Evolutionary conservation across 345 rosid species (phyloP).

Genomic region (Orychophragmus violaceus): DNA sequence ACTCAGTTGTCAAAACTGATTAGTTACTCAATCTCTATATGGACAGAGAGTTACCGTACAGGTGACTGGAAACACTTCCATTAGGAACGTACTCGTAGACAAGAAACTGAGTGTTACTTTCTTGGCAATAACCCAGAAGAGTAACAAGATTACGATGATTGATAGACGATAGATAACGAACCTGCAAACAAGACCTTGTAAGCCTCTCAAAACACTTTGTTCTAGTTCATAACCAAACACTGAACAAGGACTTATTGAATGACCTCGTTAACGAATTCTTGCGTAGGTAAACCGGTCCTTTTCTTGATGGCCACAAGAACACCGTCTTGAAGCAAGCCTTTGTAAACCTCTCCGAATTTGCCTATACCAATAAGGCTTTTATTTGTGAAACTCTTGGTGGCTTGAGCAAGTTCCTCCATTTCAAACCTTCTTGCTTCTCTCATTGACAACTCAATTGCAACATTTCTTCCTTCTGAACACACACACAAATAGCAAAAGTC

Average conservation of each 20-base stretch:
- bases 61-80: slow-evolving; percentile 95
- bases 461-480: slow-evolving; percentile 56
- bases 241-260: not conserved
- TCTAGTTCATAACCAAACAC: not conserved
- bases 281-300: slow-evolving; percentile 64
- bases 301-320: slow-evolving; percentile 87
- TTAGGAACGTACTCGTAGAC: slow-evolving; percentile 84
- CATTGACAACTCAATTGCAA: slow-evolving; percentile 56
- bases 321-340: slow-evolving; percentile 91
- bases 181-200: slow-evolving; percentile 38
- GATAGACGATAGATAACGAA: slow-evolving; percentile 72
- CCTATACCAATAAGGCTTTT: slow-evolving; percentile 78
- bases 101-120: slow-evolving; percentile 67
- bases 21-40: not conserved
- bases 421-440: slow-evolving; percentile 74
- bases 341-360: slow-evolving; percentile 86
- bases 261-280: slow-evolving; percentile 87
- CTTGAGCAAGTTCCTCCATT: slow-evolving; percentile 79
- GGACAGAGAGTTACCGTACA: slow-evolving; percentile 90
- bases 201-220: not conserved
- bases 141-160: slow-evolving; percentile 81
- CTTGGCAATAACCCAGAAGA: slow-evolving; percentile 91
- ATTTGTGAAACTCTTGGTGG: slow-evolving; percentile 66
- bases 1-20: slow-evolving; percentile 5
- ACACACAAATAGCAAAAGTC: not conserved